phyloP scores from a whole-genome alignment of 2,329 filamentous ascomycete species.

The Penicillium sclerotigenum region DNA sequence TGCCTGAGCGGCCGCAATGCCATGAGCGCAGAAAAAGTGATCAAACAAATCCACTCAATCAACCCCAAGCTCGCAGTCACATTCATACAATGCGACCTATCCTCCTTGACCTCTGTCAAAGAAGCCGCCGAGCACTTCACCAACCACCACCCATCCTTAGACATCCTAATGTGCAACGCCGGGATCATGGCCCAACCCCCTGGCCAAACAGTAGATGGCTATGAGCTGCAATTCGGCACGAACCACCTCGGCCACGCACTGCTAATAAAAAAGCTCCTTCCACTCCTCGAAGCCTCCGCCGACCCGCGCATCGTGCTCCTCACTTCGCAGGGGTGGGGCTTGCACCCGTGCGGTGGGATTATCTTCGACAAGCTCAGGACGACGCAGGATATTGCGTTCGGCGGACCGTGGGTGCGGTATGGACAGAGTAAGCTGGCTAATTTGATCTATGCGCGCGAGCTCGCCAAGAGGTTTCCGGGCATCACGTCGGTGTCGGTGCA shows the following conservation, averaged over 20 bases:
- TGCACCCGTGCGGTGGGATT: slow-evolving; percentile 11
- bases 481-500: slow-evolving; percentile 41
- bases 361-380: slow-evolving; percentile 14
- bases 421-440: slow-evolving; percentile 51
- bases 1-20: slow-evolving; percentile 37
- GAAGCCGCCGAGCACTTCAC: slow-evolving; percentile 41
- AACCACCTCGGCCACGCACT: slow-evolving; percentile 53
- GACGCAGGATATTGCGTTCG: slow-evolving; percentile 1
- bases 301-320: slow-evolving; percentile 11
- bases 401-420: slow-evolving; percentile 38
- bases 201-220: slow-evolving; percentile 45
- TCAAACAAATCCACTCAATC: slow-evolving; percentile 36
- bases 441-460: slow-evolving; percentile 42
- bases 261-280: slow-evolving; percentile 41
- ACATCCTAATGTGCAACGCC: slow-evolving; percentile 49
- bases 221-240: slow-evolving; percentile 50
- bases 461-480: slow-evolving; percentile 40
- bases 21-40: slow-evolving; percentile 32
- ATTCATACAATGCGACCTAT: slow-evolving; percentile 47
- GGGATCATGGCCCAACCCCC: slow-evolving; percentile 45
- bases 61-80: slow-evolving; percentile 25
- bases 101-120: slow-evolving; percentile 45
- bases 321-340: neutral
- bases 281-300: slow-evolving; percentile 9
- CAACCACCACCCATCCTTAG: slow-evolving; percentile 36